Evolutionary conservation across 1,284 basidiomycete species (phyloP).

Genomic region (Ganoderma resinaceum): DNA sequence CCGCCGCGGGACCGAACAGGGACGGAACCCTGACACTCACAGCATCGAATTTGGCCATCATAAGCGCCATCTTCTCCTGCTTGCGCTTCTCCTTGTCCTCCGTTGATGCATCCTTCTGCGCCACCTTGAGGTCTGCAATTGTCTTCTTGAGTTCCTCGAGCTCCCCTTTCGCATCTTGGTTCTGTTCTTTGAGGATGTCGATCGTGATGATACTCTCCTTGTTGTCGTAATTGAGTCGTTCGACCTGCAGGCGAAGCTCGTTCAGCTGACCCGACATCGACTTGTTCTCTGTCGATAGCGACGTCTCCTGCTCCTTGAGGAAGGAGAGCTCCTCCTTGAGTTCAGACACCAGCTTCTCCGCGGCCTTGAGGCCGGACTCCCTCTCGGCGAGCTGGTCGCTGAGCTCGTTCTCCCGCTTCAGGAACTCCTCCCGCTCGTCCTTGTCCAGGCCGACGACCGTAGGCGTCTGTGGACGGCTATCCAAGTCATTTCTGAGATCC

Average conservation of each 20-base stretch:
- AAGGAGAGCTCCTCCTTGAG: constrained; percentile 86
- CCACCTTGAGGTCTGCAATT: constrained; percentile 79
- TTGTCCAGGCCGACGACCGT: constrained; percentile 88
- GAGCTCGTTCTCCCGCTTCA: constrained; percentile 96
- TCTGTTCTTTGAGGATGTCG: constrained; percentile 97
- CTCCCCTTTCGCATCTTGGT: constrained; percentile 86
- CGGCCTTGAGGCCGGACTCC: constrained; percentile 79
- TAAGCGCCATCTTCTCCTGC: constrained; percentile 99
- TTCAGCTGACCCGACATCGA: constrained; percentile 89
- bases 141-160: constrained; percentile 90
- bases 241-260: constrained; percentile 91
- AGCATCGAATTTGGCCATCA: constrained; percentile 99
- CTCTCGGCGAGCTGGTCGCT: constrained; percentile 93
- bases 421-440: constrained; percentile 97
- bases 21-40: constrained; percentile 52
- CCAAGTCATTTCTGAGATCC: constrained; percentile 72
- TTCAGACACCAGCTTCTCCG: constrained; percentile 86
- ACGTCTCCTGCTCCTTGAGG: constrained; percentile 90
- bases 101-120: constrained; percentile 85
- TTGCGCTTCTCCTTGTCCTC: constrained; percentile 99
- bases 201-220: constrained; percentile 96
- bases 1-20: constrained; percentile 15
- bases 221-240: constrained; percentile 93
- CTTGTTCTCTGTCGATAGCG: constrained; percentile 90
- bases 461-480: constrained; percentile 87